Conservation (phyloP, 495 filamentous ascomycete genomes). For the Talaromyces thailandensis region DNA sequence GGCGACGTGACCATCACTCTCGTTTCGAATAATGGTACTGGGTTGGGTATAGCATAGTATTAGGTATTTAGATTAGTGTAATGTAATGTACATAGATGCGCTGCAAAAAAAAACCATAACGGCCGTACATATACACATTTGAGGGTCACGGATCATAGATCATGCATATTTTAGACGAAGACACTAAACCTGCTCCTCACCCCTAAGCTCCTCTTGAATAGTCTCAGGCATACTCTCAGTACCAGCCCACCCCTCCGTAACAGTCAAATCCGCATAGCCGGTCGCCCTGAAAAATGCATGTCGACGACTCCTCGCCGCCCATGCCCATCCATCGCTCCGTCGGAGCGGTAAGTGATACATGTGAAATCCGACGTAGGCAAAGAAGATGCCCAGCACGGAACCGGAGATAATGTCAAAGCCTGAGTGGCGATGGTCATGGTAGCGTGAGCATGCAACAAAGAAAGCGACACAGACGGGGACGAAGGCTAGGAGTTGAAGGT, state of each 20-base stretch:
- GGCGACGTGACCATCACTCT: neutral
- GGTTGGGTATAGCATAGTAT: neutral
- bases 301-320: conserved; percentile 31
- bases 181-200: neutral
- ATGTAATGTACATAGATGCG: neutral
- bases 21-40: neutral
- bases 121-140: neutral
- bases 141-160: neutral
- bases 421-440: conserved; percentile 53
- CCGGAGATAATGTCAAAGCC: conserved; percentile 59
- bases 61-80: neutral
- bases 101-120: neutral
- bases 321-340: conserved; percentile 47
- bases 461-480: conserved; percentile 47
- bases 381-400: conserved; percentile 43
- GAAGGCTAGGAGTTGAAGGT: conserved; percentile 46
- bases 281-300: conserved; percentile 52
- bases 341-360: conserved; percentile 64
- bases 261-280: conserved; percentile 23
- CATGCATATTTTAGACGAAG: neutral
- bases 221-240: neutral
- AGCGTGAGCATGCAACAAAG: conserved; percentile 55
- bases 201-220: neutral
- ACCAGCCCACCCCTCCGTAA: conserved; percentile 5
- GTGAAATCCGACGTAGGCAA: conserved; percentile 48